Evolutionary conservation across 768 basidiomycete genomes (phyloP), one percentile per base, ranked within the genome.

Genomic region (Psilocybe subaeruginosa): DNA sequence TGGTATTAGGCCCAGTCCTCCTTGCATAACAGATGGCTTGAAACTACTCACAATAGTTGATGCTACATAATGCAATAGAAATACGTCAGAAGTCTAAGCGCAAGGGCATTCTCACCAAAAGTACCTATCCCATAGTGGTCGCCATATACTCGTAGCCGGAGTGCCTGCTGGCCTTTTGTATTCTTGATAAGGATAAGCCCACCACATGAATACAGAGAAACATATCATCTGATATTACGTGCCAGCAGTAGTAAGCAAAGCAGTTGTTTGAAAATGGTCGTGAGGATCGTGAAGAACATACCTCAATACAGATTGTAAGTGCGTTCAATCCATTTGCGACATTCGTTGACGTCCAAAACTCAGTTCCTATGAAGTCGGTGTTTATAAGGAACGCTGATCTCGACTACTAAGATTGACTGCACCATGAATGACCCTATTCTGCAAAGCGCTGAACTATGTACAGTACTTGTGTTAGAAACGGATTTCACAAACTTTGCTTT

Each of bases 311-410:
- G 29, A 88, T 92, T 8, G 90, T 78, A 2, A 97, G 80, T 0
- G 95, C 93, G 64, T 87, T 91, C 29, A 97, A 74, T 0, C 95
- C 95, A 61, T 97, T 83, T 0, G 93, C 84, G 54, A 97, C 86
- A 69, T 97, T 97, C 3, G 89, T 88, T 37, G 80, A 74, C 2
- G 93, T 92, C 94, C 95, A 96, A 69, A 88, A 94, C 59, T 83
- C 47, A 0, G 93, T 93, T 17, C 76, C 92, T 85, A 68, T 61
- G 55, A 4, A 57, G 17, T 3, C 23, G 27, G 14, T 41, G 41
- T 31, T 61, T 58, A 54, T 54, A 4, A 12, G 11, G 8, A 30
- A 16, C 56, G 14, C 17, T n/a, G 19, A 30, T 48, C 16, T 14
- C n/a, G 41, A 17, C 7, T 27, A 55, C 8, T 29, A 2, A 29